phyloP scores from a whole-genome alignment of 2,329 filamentous ascomycete genomes.

The Penicillium sp. region DNA sequence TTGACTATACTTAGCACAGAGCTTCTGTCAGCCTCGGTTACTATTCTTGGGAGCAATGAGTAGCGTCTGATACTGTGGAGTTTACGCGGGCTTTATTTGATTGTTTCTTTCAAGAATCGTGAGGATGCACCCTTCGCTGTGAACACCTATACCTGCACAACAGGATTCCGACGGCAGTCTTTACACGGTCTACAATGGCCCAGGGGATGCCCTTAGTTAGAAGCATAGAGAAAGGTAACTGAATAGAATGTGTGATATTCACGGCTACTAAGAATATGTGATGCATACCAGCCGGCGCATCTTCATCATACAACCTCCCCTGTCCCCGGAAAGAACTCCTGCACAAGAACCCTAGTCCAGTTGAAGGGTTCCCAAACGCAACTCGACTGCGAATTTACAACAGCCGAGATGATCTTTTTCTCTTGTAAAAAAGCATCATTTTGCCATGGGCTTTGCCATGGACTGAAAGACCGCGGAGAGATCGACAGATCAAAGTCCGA shows the following conservation, averaged over 20 bases:
- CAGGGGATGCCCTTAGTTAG: no score
- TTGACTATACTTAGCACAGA: neutral
- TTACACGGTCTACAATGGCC: no score
- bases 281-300: conserved; percentile 10
- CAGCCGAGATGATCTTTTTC: conserved; percentile 4
- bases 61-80: neutral
- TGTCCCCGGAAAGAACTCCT: neutral
- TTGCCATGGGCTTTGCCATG: conserved; percentile 6
- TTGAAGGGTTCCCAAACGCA: conserved; percentile 2
- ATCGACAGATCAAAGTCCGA: conserved; percentile 6
- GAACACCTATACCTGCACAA: neutral
- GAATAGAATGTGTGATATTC: conserved; percentile 6
- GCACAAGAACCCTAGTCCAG: neutral
- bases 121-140: no score
- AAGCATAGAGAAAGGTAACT: neutral
- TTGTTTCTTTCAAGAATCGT: neutral
- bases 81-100: neutral
- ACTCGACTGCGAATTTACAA: conserved; percentile 16
- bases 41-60: neutral
- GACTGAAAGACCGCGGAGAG: neutral
- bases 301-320: conserved; percentile 16
- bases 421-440: conserved; percentile 6
- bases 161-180: no score
- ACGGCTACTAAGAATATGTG: conserved; percentile 18
- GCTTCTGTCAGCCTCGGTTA: neutral